Percentiles rank a stretch among this genome's conserved stretches.
Evolutionary conservation across 1,139 yeast species (phyloP).

Genomic region (Insectozyma bohioensis): DNA sequence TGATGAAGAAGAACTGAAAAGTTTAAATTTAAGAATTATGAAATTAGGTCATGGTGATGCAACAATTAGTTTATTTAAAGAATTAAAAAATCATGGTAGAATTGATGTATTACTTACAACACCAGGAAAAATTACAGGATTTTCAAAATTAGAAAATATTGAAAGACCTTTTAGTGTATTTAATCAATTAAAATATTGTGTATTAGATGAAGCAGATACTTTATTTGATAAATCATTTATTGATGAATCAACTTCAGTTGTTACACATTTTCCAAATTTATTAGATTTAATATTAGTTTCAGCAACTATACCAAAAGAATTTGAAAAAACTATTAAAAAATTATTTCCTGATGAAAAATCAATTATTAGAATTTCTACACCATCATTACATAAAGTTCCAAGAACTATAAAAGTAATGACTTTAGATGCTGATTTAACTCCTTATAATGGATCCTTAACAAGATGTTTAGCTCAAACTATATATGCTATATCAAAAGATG

Average conservation of each 20-base stretch:
- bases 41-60: conserved; percentile 60
- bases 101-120: conserved; percentile 83
- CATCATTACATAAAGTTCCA: conserved; percentile 81
- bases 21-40: conserved; percentile 44
- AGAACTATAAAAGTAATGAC: conserved; percentile 68
- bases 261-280: conserved; percentile 54
- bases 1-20: conserved; percentile 18
- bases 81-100: conserved; percentile 41
- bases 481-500: conserved; percentile 82
- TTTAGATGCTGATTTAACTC: conserved; percentile 71
- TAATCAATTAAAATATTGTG: conserved; percentile 54
- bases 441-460: conserved; percentile 79
- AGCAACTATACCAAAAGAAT: conserved; percentile 85
- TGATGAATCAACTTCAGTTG: conserved; percentile 59
- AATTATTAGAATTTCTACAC: conserved; percentile 67
- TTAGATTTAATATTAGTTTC: conserved; percentile 75
- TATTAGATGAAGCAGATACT: conserved; percentile 96
- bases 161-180: conserved; percentile 50
- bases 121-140: conserved; percentile 62
- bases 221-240: conserved; percentile 82
- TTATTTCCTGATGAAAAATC: conserved; percentile 61
- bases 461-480: conserved; percentile 87
- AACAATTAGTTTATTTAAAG: conserved; percentile 48
- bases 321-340: conserved; percentile 59
- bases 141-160: conserved; percentile 44